Conservation (phyloP, 2,329 filamentous ascomycete genomes). For the Aspergillus hiratsukae region DNA sequence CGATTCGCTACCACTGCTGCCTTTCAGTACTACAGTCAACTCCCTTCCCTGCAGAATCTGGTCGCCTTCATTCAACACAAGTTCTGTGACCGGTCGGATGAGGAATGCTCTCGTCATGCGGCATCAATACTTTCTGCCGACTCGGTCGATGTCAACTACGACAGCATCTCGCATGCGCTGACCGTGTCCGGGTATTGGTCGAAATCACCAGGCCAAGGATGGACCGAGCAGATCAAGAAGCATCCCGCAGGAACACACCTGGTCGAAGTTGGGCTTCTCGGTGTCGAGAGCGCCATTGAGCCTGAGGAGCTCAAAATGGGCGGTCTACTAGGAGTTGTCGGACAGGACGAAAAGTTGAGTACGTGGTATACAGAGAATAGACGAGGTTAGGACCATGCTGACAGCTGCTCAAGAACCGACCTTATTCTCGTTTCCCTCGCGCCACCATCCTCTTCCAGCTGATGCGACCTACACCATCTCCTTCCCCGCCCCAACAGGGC, state of each 20-base stretch:
- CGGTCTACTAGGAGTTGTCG: conserved; percentile 73
- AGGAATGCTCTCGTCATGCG: conserved; percentile 49
- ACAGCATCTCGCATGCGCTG: conserved; percentile 61
- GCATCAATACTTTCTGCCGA: conserved; percentile 51
- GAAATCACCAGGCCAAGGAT: conserved; percentile 33
- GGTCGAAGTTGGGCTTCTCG: conserved; percentile 77
- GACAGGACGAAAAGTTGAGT: conserved; percentile 66
- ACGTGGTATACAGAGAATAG: conserved; percentile 18
- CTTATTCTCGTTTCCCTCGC: conserved; percentile 76
- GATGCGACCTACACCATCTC: conserved; percentile 55
- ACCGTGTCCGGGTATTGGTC: conserved; percentile 63
- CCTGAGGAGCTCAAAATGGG: conserved; percentile 72
- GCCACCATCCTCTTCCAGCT: conserved; percentile 60
- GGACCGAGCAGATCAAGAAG: conserved; percentile 44
- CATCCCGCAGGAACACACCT: conserved; percentile 41
- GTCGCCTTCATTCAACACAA: conserved; percentile 49
- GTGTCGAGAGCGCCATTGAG: conserved; percentile 54
- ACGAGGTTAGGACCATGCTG: not conserved
- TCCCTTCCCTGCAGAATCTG: conserved; percentile 56
- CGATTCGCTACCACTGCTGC: conserved; percentile 60
- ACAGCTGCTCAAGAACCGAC: conserved; percentile 54
- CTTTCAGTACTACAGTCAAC: conserved; percentile 65
- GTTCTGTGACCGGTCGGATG: conserved; percentile 48
- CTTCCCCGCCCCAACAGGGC: conserved; percentile 68
- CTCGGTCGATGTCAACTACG: conserved; percentile 73